A percentile compares a stretch with the other conserved stretches of the same genome.
These are phyloP conservation scores for Eucalyptus grandis DNA, from an alignment of 345 rosid genomes.

Conservation along the genomic window DNA sequence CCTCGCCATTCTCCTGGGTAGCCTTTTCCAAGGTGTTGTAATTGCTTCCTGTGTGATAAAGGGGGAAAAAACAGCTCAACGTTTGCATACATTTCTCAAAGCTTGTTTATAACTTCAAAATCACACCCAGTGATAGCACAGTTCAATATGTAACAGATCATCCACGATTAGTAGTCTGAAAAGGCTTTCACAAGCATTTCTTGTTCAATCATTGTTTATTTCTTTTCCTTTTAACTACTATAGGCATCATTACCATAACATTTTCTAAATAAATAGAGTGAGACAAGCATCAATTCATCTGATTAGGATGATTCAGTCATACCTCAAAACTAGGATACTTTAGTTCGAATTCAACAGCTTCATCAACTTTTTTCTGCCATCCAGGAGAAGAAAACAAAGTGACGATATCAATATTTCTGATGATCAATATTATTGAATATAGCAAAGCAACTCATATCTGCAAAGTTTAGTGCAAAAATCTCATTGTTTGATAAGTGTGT, in stretches of 20 bases:
- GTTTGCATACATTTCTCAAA: not conserved
- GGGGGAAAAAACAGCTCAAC: not conserved
- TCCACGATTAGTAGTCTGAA: not conserved
- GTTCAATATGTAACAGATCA: not conserved
- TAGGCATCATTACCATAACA: not conserved
- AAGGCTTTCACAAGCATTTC: not conserved
- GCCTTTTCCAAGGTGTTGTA: conserved; percentile 68
- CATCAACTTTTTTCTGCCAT: conserved; percentile 63
- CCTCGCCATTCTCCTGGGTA: conserved; percentile 62
- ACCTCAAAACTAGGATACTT: conserved; percentile 84
- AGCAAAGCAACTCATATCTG: not conserved
- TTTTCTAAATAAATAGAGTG: not conserved
- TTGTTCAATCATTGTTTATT: not conserved
- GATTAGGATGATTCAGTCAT: not conserved
- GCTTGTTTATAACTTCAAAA: not conserved
- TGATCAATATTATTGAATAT: not conserved
- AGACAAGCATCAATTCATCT: not conserved
- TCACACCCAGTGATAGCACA: not conserved
- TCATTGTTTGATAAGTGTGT: not conserved
- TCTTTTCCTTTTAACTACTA: not conserved
- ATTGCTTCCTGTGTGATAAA: conserved; percentile 45
- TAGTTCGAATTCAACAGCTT: conserved; percentile 43
- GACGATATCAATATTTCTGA: not conserved
- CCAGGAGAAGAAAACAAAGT: not conserved
- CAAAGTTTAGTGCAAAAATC: not conserved